These are phyloP conservation scores for Alternaria arborescens DNA, from an alignment of 2,329 filamentous ascomycete genomes.

Conservation along the genomic window DNA sequence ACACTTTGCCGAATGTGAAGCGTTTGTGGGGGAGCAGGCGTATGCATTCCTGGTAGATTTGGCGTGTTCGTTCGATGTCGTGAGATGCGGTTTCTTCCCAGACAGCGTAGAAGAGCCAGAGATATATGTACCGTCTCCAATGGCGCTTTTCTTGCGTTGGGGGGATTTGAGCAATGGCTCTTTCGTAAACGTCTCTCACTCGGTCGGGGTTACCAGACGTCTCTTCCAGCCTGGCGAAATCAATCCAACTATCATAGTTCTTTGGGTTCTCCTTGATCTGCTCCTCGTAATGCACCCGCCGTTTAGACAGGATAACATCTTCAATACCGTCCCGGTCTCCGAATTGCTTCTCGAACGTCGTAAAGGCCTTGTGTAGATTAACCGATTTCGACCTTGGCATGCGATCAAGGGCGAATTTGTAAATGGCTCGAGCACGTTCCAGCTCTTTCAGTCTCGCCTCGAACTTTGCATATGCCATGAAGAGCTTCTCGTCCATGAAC, in stretches of 20 bases:
- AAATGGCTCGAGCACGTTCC: conserved; percentile 91
- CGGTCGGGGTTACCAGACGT: conserved; percentile 81
- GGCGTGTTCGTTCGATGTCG: conserved; percentile 78
- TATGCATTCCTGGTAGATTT: conserved; percentile 90
- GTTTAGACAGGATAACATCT: conserved; percentile 93
- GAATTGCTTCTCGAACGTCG: conserved; percentile 97
- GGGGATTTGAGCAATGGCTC: conserved; percentile 93
- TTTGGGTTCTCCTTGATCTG: conserved; percentile 92
- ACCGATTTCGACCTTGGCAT: conserved; percentile 87
- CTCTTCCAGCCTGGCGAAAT: conserved; percentile 91
- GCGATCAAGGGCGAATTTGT: conserved; percentile 94
- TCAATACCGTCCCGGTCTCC: conserved; percentile 93
- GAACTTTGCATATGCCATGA: conserved; percentile 94
- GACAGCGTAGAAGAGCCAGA: conserved; percentile 97
- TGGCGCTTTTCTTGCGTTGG: conserved; percentile 96
- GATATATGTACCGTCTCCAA: conserved; percentile 96
- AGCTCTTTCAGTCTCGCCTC: conserved; percentile 96
- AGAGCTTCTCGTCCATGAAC: conserved; percentile 94
- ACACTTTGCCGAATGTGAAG: conserved; percentile 97
- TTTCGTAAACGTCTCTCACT: conserved; percentile 91
- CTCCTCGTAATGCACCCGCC: conserved; percentile 92
- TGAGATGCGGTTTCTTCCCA: conserved; percentile 91
- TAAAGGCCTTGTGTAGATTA: conserved; percentile 90
- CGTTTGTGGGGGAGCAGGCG: conserved; percentile 92
- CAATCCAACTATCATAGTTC: conserved; percentile 98